Percentiles rank a stretch among this genome's conserved stretches.
phyloP scores from a whole-genome alignment of 176 grass and related monocot genomes.

The Carex kokanica region DNA sequence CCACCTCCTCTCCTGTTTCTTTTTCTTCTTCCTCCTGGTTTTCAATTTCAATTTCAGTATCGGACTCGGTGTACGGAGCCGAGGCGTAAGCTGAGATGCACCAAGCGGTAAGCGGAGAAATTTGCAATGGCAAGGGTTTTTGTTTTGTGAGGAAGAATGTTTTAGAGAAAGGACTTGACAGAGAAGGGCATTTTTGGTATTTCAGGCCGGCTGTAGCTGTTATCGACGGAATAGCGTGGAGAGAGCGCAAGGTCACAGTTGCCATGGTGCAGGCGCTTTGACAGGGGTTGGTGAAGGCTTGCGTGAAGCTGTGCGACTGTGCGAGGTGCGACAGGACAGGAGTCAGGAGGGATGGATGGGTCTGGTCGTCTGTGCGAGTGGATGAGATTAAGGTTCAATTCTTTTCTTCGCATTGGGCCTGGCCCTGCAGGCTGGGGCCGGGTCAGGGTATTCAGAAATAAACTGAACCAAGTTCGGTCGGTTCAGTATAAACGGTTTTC shows the following conservation, averaged over 20 bases:
- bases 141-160: background rate
- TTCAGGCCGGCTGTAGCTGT: background rate
- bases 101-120: background rate
- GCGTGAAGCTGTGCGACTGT: too few species aligned
- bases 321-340: too few species aligned
- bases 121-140: background rate
- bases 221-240: constrained; percentile 1
- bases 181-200: background rate
- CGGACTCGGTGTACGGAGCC: constrained; percentile 27
- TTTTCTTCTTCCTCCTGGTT: too few species aligned
- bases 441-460: too few species aligned
- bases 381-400: too few species aligned
- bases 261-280: constrained; percentile 35
- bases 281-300: too few species aligned
- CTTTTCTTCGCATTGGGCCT: too few species aligned
- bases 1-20: constrained; percentile 27
- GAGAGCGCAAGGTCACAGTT: constrained; percentile 5
- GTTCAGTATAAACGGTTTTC: too few species aligned
- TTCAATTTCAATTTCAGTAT: background rate
- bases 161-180: background rate
- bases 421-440: too few species aligned
- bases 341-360: too few species aligned
- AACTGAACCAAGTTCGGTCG: too few species aligned
- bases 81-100: constrained; percentile 4
- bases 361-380: too few species aligned